These are phyloP conservation scores for Yamadazyma membranifaciens DNA, from an alignment of 1,139 yeast genomes.

Conservation along the genomic window DNA sequence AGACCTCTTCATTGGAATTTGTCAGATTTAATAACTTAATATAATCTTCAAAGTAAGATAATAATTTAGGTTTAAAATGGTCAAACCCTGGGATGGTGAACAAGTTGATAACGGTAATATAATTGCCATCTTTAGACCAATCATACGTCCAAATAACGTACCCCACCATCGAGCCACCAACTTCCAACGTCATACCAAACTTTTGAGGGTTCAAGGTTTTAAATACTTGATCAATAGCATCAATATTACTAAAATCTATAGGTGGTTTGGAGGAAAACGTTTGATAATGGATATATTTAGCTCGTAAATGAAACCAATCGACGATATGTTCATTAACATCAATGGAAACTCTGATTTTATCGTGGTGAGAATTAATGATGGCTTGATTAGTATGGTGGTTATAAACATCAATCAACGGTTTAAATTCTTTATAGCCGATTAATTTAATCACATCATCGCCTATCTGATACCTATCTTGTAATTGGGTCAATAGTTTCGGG, in stretches of 20 bases:
- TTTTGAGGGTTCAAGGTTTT: constrained; percentile 23
- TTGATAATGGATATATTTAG: constrained; percentile 35
- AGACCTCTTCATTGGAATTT: not conserved
- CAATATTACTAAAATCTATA: constrained; percentile 27
- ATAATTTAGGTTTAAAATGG: constrained; percentile 21
- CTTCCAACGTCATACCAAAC: constrained; percentile 31
- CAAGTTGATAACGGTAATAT: constrained; percentile 5
- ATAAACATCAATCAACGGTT: constrained; percentile 23
- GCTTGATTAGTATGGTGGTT: constrained; percentile 19
- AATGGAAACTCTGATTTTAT: constrained; percentile 30
- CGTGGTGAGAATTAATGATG: constrained; percentile 11
- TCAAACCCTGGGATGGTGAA: constrained; percentile 12
- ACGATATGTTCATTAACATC: constrained; percentile 28
- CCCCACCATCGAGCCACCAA: constrained; percentile 22
- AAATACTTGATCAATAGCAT: constrained; percentile 23
- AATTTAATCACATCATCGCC: constrained; percentile 13
- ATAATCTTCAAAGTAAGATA: constrained; percentile 18
- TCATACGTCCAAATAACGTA: constrained; percentile 43
- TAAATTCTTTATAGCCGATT: constrained; percentile 33
- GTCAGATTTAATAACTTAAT: constrained; percentile 8
- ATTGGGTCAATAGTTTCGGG: constrained; percentile 1
- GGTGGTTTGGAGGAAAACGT: constrained; percentile 20
- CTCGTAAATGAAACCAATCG: constrained; percentile 48
- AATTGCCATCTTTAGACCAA: constrained; percentile 19
- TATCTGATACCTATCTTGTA: constrained; percentile 1